Percentiles rank a stretch among this genome's conserved stretches.
These are phyloP conservation scores for Xylaria venustula DNA, from an alignment of 495 filamentous ascomycete species.

Conservation along the genomic window DNA sequence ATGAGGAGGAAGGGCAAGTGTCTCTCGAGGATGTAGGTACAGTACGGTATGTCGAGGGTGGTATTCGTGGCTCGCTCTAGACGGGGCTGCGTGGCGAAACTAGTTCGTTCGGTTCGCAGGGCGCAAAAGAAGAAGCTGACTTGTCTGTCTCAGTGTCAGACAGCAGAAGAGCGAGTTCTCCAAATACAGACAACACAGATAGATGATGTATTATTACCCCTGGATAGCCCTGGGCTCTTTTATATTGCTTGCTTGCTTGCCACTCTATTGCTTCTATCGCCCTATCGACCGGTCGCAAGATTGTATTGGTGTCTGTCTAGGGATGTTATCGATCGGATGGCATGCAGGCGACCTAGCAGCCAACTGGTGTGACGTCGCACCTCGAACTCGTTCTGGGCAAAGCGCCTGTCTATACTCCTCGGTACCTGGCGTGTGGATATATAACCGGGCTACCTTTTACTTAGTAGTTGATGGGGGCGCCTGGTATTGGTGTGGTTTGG, in stretches of 20 bases:
- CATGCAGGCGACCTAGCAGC: not conserved
- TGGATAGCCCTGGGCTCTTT: too few relatives aligned
- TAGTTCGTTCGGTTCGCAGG: not conserved
- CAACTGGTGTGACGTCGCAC: conserved; percentile 6
- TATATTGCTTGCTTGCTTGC: too few relatives aligned
- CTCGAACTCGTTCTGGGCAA: not conserved
- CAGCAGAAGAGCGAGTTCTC: too few relatives aligned
- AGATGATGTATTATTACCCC: too few relatives aligned
- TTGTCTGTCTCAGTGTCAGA: too few relatives aligned
- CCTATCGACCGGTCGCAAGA: not conserved
- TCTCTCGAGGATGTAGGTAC: too few relatives aligned
- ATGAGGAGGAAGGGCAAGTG: too few relatives aligned
- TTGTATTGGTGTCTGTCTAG: not conserved
- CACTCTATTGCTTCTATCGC: not conserved
- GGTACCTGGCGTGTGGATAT: conserved; percentile 1
- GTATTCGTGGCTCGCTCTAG: not conserved
- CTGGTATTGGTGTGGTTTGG: too few relatives aligned
- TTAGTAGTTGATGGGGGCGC: too few relatives aligned
- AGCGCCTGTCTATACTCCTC: not conserved
- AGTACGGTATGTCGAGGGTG: not conserved
- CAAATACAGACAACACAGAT: too few relatives aligned
- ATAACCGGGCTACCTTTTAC: not conserved
- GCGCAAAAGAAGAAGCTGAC: conserved; percentile 1
- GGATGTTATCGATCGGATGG: not conserved
- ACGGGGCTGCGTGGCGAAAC: conserved; percentile 1